Conservation (phyloP, 768 basidiomycete genomes). For the Russula sp. region DNA sequence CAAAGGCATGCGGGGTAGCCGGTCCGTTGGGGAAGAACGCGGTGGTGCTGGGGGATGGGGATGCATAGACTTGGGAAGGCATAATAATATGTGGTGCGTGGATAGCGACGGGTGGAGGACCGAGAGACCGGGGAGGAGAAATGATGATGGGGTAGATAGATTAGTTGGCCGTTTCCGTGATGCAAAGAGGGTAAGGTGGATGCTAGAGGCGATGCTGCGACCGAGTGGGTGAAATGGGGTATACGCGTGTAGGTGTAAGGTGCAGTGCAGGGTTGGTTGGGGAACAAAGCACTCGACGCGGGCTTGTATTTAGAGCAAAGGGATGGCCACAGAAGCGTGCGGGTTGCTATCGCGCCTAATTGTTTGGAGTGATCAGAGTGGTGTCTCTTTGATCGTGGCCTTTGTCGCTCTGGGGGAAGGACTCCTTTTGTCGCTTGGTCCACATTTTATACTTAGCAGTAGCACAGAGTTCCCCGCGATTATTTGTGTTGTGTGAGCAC, state of each 20-base stretch:
- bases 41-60: conserved; percentile 22
- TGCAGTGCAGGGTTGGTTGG: background rate
- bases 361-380: background rate
- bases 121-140: background rate
- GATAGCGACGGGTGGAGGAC: background rate
- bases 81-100: conserved; percentile 18
- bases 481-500: too few relatives aligned
- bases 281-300: conserved; percentile 8
- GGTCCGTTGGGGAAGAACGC: conserved; percentile 32
- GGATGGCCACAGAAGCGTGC: background rate
- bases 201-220: background rate
- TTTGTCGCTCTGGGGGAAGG: background rate
- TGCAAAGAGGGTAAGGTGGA: background rate
- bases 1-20: conserved; percentile 31
- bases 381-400: conserved; percentile 8
- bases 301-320: conserved; percentile 7
- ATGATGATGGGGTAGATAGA: background rate
- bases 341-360: background rate
- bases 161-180: background rate
- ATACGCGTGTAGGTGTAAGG: background rate
- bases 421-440: background rate
- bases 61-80: conserved; percentile 27
- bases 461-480: background rate
- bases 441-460: background rate
- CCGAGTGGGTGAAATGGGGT: background rate